Base-by-base conservation (phyloP, 768 basidiomycete genomes). In the Amanita muscaria region DNA sequence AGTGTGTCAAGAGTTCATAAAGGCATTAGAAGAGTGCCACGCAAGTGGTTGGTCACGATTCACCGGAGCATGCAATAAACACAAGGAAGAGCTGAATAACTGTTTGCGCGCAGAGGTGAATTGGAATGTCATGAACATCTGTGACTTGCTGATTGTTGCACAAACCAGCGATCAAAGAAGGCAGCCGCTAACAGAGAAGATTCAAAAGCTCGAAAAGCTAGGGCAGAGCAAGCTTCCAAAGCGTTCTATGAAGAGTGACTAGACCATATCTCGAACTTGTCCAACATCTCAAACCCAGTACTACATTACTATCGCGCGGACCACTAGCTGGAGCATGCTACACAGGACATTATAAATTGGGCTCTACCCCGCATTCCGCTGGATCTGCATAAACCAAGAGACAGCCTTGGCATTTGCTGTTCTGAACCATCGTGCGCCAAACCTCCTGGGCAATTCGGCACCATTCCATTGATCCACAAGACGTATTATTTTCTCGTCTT, bases 1-100 rank as follows among this genome's bases (percentile, higher is more conserved):
- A 88, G 86, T 68, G 29, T 88, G 86, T 68, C 74, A 68, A 55
- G 83, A 86, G 14, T 80, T 88, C 56, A 84, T 88, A 44, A 65
- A 86, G 51, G 86, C 86, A 2, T 76, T 88, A 19, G 74, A 87
- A 40, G 64, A 71, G 37, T 88, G 86, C 56, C 86, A 88, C 55
- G 57, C 65, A 15, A 73, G 66, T 54, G 67, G 59, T 16, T 85
- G 81, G 80, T 70, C 72, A 19, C 76, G 77, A 50, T 70, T 82
- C 49, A 74, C 78, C 1, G 86, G 85, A 16, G 73, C 69, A 14
- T 88, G 86, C 59, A 88, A 88, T 55, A 64, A 56, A 46, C 68
- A 72, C 41, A 88, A 88, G 63, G 66, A 76, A 44, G 72, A 76
- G 35, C 65, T 88, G 53, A 85, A 83, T 54, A 64, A 67, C 43